Conservation (phyloP, 2,329 filamentous ascomycete species). For the Venturia nashicola region DNA sequence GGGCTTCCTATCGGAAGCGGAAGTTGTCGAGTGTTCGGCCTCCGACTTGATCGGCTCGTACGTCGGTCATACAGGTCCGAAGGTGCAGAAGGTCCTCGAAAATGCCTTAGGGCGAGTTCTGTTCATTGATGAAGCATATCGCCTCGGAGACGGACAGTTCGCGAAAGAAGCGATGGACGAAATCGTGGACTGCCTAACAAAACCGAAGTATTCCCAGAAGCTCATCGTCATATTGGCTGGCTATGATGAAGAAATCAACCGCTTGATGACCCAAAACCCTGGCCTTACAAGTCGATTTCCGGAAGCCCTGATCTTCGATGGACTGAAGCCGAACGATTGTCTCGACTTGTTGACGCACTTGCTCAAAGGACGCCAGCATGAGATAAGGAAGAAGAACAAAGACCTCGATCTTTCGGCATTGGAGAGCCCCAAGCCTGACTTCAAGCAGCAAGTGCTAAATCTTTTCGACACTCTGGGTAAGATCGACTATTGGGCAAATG, state of each 20-base stretch:
- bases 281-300: slow-evolving; percentile 55
- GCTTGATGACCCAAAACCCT: slow-evolving; percentile 46
- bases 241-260: slow-evolving; percentile 54
- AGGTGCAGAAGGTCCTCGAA: slow-evolving; percentile 48
- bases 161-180: slow-evolving; percentile 44
- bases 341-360: slow-evolving; percentile 26
- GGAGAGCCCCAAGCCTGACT: slow-evolving; percentile 13
- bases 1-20: slow-evolving; percentile 48
- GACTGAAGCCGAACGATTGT: slow-evolving; percentile 21
- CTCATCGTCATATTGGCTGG: slow-evolving; percentile 58
- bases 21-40: slow-evolving; percentile 55
- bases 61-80: slow-evolving; percentile 57
- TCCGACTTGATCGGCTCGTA: slow-evolving; percentile 58
- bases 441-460: slow-evolving; percentile 14
- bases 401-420: slow-evolving; percentile 20
- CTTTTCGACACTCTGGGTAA: slow-evolving; percentile 30
- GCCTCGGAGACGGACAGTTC: slow-evolving; percentile 45
- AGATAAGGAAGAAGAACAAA: slow-evolving; percentile 11
- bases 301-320: slow-evolving; percentile 44
- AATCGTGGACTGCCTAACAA: slow-evolving; percentile 39
- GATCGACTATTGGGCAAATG: slow-evolving; percentile 48
- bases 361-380: slow-evolving; percentile 15
- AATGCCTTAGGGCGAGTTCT: slow-evolving; percentile 53
- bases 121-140: slow-evolving; percentile 63
- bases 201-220: slow-evolving; percentile 45